A percentile compares a stretch with the other conserved stretches of the same genome.
phyloP scores from a whole-genome alignment of 305 asterid genomes.

The Fraxinus floribunda region DNA sequence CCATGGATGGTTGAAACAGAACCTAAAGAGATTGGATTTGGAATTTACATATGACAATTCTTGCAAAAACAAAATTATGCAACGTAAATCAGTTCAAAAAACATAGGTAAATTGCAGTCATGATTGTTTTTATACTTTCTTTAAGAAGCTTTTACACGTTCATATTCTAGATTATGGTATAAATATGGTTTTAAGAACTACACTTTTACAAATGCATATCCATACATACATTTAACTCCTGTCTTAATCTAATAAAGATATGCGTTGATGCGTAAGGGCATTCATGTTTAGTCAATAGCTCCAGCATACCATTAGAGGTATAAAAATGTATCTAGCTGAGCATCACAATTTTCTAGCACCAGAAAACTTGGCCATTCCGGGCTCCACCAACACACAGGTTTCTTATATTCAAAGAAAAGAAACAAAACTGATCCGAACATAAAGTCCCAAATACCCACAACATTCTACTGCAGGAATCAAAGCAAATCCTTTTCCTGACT shows the following conservation, averaged over 20 bases:
- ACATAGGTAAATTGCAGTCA: not conserved
- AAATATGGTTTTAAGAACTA: not conserved
- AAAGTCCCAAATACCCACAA: not conserved
- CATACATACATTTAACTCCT: not conserved
- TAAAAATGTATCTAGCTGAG: not conserved
- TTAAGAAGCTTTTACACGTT: not conserved
- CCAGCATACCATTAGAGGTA: not conserved
- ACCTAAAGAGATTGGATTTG: constrained; percentile 85
- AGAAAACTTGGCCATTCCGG: not conserved
- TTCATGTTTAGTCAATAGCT: not conserved
- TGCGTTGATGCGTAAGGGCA: not conserved
- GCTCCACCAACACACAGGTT: not conserved
- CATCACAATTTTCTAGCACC: not conserved
- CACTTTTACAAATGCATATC: not conserved
- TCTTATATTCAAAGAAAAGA: not conserved
- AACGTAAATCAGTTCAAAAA: not conserved
- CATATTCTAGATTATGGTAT: not conserved
- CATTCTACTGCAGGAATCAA: not conserved
- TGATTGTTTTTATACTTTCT: not conserved
- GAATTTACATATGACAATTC: constrained; percentile 54
- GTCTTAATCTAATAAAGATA: not conserved
- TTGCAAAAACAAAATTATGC: not conserved
- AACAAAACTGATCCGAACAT: not conserved
- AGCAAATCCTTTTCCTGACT: not conserved
- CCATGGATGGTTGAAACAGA: constrained; percentile 98